phyloP scores from a whole-genome alignment of 2,329 filamentous ascomycete species.

The Hypoxylon sp. region DNA sequence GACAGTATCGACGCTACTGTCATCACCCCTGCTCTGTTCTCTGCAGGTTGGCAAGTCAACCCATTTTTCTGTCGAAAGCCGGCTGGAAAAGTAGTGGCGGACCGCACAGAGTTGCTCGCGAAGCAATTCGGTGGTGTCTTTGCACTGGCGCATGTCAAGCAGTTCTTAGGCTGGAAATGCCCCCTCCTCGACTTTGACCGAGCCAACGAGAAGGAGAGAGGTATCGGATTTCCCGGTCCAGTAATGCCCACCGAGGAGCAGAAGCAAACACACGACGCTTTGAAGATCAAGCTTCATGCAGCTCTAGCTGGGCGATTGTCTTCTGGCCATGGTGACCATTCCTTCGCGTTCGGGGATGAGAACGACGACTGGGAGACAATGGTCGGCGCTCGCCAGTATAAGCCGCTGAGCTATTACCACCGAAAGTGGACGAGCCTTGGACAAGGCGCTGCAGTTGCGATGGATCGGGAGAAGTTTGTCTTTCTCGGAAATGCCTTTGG shows the following conservation, averaged over 20 bases:
- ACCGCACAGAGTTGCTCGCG: slow-evolving; percentile 44
- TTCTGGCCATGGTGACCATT: slow-evolving; percentile 38
- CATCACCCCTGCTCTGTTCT: slow-evolving; percentile 50
- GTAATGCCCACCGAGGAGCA: slow-evolving; percentile 34
- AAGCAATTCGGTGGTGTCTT: slow-evolving; percentile 51
- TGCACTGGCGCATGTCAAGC: slow-evolving; percentile 31
- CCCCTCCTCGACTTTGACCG: slow-evolving; percentile 43
- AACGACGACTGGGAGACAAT: slow-evolving; percentile 48
- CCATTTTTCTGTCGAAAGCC: slow-evolving; percentile 41
- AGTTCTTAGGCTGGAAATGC: slow-evolving; percentile 43
- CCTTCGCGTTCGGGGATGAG: slow-evolving; percentile 46
- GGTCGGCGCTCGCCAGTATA: slow-evolving; percentile 42
- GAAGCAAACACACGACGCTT: slow-evolving; percentile 18
- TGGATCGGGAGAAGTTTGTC: slow-evolving; percentile 6
- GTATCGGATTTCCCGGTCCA: slow-evolving; percentile 37
- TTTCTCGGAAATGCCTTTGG: slow-evolving; percentile 51
- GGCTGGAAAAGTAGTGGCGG: slow-evolving; percentile 9
- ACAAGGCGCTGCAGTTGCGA: background rate
- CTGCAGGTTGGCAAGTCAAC: slow-evolving; percentile 52
- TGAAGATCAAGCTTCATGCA: slow-evolving; percentile 42
- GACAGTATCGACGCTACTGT: slow-evolving; percentile 38
- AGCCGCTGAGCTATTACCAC: slow-evolving; percentile 39
- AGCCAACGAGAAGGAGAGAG: slow-evolving; percentile 17
- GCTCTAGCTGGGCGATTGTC: slow-evolving; percentile 39
- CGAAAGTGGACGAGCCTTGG: slow-evolving; percentile 43